phyloP scores from a whole-genome alignment of 148 eudicot genomes.

The Rhododendron ovatum region DNA sequence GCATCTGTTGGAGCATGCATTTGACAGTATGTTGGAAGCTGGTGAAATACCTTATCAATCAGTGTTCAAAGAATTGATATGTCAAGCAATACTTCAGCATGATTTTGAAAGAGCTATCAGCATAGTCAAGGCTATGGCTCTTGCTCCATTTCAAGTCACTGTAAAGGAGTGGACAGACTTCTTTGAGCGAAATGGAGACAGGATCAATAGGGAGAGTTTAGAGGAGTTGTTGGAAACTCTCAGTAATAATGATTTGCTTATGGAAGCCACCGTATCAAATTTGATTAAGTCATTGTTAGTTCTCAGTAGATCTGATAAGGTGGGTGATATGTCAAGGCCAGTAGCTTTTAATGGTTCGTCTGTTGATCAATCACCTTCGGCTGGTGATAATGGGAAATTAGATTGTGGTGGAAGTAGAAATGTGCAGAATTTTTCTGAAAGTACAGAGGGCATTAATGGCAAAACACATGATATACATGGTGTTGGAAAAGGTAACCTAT shows the following conservation, averaged over 20 bases:
- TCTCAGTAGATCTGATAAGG: constrained; percentile 25
- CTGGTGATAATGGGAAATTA: background rate
- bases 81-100: constrained; percentile 37
- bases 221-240: constrained; percentile 36
- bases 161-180: constrained; percentile 60
- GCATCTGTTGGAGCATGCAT: constrained; percentile 80
- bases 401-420: constrained; percentile 7
- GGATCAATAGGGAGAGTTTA: constrained; percentile 41
- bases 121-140: constrained; percentile 51
- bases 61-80: constrained; percentile 69
- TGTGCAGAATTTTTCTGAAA: background rate
- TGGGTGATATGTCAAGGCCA: constrained; percentile 6
- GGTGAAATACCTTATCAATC: constrained; percentile 66
- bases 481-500: constrained; percentile 1
- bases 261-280: constrained; percentile 52
- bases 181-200: constrained; percentile 54
- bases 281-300: constrained; percentile 50
- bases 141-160: constrained; percentile 72
- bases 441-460: background rate
- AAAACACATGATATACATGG: background rate
- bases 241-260: constrained; percentile 18
- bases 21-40: constrained; percentile 63
- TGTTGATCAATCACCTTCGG: background rate
- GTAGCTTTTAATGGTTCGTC: background rate
- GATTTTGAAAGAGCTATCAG: constrained; percentile 46